phyloP scores from a whole-genome alignment of 202 grass and related monocot species.

The Digitaria exilis region DNA sequence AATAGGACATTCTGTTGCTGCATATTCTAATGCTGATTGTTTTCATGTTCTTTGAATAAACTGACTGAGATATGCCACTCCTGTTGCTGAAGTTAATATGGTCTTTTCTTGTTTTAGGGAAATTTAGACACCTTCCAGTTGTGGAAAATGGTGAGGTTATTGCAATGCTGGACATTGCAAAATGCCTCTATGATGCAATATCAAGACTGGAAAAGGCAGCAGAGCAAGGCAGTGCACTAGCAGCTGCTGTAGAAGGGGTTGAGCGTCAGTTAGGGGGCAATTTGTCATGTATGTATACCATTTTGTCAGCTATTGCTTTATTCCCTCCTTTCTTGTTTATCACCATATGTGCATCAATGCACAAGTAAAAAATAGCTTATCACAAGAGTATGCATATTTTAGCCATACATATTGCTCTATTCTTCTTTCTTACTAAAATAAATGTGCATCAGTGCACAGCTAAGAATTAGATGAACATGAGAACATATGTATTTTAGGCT shows the following conservation, averaged over 20 bases:
- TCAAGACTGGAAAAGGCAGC: constrained; percentile 89
- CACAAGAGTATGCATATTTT: constrained; percentile 5
- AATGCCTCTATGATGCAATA: constrained; percentile 98
- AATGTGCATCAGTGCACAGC: not conserved
- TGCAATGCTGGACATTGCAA: constrained; percentile 95
- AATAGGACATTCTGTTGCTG: not conserved
- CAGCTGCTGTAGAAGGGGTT: constrained; percentile 86
- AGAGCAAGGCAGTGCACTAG: constrained; percentile 80
- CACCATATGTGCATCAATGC: not conserved
- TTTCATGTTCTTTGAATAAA: constrained; percentile 28
- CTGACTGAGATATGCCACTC: constrained; percentile 2
- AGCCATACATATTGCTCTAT: not conserved
- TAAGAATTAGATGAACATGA: constrained; percentile 20
- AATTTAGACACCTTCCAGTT: constrained; percentile 98
- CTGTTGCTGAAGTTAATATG: constrained; percentile 28
- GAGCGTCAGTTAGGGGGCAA: constrained; percentile 65
- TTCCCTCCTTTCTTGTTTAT: not conserved
- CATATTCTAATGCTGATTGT: constrained; percentile 17
- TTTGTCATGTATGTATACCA: constrained; percentile 49
- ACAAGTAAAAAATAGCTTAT: constrained; percentile 16
- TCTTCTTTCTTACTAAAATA: not conserved
- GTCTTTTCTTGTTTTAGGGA: constrained; percentile 59
- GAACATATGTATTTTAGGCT: not conserved
- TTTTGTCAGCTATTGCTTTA: constrained; percentile 14
- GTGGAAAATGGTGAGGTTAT: constrained; percentile 97